These are phyloP conservation scores for Uromyces viciae-fabae DNA, from an alignment of 1,284 basidiomycete species.

Conservation along the genomic window DNA sequence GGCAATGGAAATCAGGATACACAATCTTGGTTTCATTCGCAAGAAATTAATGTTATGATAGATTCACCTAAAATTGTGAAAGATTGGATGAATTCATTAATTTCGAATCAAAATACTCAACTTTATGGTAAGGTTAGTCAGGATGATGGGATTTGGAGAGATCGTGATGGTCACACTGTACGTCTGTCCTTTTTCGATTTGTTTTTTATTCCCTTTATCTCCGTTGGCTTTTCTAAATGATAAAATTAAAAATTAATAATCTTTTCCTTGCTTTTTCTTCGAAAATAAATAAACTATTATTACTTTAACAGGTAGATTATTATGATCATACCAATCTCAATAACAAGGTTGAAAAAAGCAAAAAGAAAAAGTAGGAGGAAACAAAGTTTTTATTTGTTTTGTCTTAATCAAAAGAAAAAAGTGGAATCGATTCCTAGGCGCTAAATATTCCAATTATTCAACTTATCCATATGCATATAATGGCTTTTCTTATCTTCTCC, in stretches of 20 bases:
- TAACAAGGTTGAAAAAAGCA: not conserved
- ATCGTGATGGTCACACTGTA: slow-evolving; percentile 51
- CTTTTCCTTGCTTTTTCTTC: not conserved
- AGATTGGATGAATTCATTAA: slow-evolving; percentile 66
- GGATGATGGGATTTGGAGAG: slow-evolving; percentile 68
- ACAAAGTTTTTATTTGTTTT: too few species aligned
- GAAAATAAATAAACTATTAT: not conserved
- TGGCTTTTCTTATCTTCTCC: too few species aligned
- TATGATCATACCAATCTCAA: slow-evolving; percentile 20
- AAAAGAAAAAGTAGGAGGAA: slow-evolving; percentile 8
- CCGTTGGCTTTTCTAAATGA: not conserved
- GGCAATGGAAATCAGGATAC: slow-evolving; percentile 69
- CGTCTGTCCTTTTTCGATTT: too few species aligned
- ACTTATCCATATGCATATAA: too few species aligned
- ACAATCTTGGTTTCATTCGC: slow-evolving; percentile 75
- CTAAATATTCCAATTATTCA: too few species aligned
- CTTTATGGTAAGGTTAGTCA: slow-evolving; percentile 63
- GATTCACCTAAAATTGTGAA: slow-evolving; percentile 63
- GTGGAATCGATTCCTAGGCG: too few species aligned
- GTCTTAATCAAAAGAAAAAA: too few species aligned
- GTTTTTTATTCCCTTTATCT: not conserved
- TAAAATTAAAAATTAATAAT: not conserved
- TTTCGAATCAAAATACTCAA: slow-evolving; percentile 68
- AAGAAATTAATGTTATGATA: slow-evolving; percentile 73
- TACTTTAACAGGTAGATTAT: slow-evolving; percentile 18